Evolutionary conservation across 2,329 filamentous ascomycete genomes (phyloP).

Genomic region (Ophiostoma fasciatum): DNA sequence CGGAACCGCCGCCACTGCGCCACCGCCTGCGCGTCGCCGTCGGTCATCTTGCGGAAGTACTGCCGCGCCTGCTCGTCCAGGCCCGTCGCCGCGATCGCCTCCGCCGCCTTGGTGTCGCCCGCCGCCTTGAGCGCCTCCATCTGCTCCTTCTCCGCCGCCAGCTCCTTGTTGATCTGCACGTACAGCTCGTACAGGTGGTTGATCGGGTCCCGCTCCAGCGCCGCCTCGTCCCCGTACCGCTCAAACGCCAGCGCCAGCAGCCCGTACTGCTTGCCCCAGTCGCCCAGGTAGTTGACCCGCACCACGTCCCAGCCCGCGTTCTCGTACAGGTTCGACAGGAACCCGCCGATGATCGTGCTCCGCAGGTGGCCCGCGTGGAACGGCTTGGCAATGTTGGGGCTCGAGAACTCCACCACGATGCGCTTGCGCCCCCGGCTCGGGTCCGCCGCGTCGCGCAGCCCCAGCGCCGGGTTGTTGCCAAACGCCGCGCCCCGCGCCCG

Average conservation of each 20-base stretch:
- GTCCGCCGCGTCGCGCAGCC: constrained; percentile 46
- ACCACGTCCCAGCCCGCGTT: constrained; percentile 57
- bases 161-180: constrained; percentile 58
- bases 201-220: constrained; percentile 57
- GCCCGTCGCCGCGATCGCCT: constrained; percentile 35
- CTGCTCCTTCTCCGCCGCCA: constrained; percentile 50
- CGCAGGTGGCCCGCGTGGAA: constrained; percentile 68
- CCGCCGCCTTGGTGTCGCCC: constrained; percentile 38
- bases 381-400: constrained; percentile 75
- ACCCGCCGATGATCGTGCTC: constrained; percentile 67
- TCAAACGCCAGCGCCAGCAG: constrained; percentile 62
- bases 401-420: constrained; percentile 68
- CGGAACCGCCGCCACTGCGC: constrained; percentile 51
- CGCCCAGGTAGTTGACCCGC: constrained; percentile 64
- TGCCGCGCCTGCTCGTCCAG: constrained; percentile 61
- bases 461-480: constrained; percentile 47
- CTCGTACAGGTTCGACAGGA: constrained; percentile 58
- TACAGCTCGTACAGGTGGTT: constrained; percentile 74
- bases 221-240: constrained; percentile 59
- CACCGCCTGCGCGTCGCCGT: constrained; percentile 45
- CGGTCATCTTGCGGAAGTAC: constrained; percentile 59
- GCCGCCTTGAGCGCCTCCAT: constrained; percentile 42
- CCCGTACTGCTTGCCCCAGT: constrained; percentile 69
- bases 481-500: constrained; percentile 45
- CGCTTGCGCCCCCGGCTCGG: constrained; percentile 47